A percentile compares a stretch with the other conserved stretches of the same genome.
Evolutionary conservation across 225 moss, liverwort and hornwort genomes (phyloP).

Genomic region (Asterella californica): DNA sequence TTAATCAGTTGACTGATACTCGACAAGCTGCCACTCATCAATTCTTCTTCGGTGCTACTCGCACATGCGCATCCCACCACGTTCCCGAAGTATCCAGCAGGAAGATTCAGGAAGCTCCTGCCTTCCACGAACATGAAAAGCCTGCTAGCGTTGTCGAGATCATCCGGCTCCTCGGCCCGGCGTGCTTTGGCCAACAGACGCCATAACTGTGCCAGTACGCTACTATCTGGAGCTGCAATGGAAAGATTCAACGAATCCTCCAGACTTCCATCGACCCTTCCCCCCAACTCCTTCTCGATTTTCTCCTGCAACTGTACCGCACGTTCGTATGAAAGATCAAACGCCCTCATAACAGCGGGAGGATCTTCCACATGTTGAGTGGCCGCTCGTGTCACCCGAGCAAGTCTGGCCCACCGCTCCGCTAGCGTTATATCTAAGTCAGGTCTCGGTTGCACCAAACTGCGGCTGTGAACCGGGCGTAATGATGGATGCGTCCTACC

Average conservation of each 20-base stretch:
- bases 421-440: constrained; percentile 23
- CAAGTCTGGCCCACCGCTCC: constrained; percentile 28
- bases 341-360: constrained; percentile 15
- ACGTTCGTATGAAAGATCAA: constrained; percentile 5
- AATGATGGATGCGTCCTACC: constrained; percentile 33
- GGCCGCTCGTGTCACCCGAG: constrained; percentile 16
- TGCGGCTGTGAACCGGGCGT: constrained; percentile 33
- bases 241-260: neutral
- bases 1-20: constrained; percentile 18
- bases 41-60: constrained; percentile 31
- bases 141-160: constrained; percentile 27
- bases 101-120: constrained; percentile 24
- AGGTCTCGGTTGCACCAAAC: constrained; percentile 21
- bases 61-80: constrained; percentile 38
- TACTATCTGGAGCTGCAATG: constrained; percentile 17
- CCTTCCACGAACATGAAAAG: constrained; percentile 43
- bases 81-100: constrained; percentile 38
- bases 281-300: neutral
- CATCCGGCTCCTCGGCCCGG: constrained; percentile 30
- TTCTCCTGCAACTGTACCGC: constrained; percentile 24
- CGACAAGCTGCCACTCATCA: constrained; percentile 18
- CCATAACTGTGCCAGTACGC: constrained; percentile 33
- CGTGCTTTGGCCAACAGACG: constrained; percentile 32
- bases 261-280: neutral
- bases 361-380: constrained; percentile 19